Percentiles rank a stretch among this genome's conserved stretches.
phyloP scores from a whole-genome alignment of 164 flowering plant species.

The Vitis riparia region DNA sequence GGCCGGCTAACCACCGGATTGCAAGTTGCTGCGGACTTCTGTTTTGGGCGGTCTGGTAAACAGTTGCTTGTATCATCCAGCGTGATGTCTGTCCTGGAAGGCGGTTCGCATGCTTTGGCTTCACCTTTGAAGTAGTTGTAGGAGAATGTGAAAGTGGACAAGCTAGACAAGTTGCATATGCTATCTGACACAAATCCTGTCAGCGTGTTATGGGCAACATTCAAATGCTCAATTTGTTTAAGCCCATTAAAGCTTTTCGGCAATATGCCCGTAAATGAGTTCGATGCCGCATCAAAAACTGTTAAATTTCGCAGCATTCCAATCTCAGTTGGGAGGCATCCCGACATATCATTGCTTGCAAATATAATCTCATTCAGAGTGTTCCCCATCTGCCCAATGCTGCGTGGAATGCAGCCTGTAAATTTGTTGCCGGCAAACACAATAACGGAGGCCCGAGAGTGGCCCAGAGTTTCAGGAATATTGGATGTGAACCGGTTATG shows the following conservation, averaged over 20 bases:
- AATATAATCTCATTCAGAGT: conserved; percentile 43
- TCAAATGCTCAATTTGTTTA: conserved; percentile 24
- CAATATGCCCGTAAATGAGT: conserved; percentile 31
- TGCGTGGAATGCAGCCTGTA: conserved; percentile 39
- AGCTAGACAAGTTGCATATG: conserved; percentile 33
- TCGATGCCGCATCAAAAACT: conserved; percentile 30
- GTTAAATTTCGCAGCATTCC: conserved; percentile 34
- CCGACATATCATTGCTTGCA: conserved; percentile 27
- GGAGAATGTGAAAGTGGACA: conserved; percentile 41
- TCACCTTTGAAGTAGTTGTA: conserved; percentile 40
- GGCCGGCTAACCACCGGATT: conserved; percentile 24
- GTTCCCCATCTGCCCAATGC: conserved; percentile 45
- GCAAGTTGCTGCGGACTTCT: conserved; percentile 30
- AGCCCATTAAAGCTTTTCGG: conserved; percentile 30
- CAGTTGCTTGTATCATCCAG: conserved; percentile 39
- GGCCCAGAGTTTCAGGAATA: conserved; percentile 42
- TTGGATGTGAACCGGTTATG: conserved; percentile 37
- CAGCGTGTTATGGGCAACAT: conserved; percentile 32
- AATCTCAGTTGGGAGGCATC: conserved; percentile 42
- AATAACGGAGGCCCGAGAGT: conserved; percentile 38
- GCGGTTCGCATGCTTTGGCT: conserved; percentile 25
- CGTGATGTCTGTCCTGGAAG: neutral
- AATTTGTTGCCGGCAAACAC: conserved; percentile 43
- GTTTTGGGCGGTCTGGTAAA: conserved; percentile 32
- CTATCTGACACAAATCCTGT: conserved; percentile 36